These are phyloP conservation scores for Russula earlei DNA, from an alignment of 768 basidiomycete species.

Conservation along the genomic window DNA sequence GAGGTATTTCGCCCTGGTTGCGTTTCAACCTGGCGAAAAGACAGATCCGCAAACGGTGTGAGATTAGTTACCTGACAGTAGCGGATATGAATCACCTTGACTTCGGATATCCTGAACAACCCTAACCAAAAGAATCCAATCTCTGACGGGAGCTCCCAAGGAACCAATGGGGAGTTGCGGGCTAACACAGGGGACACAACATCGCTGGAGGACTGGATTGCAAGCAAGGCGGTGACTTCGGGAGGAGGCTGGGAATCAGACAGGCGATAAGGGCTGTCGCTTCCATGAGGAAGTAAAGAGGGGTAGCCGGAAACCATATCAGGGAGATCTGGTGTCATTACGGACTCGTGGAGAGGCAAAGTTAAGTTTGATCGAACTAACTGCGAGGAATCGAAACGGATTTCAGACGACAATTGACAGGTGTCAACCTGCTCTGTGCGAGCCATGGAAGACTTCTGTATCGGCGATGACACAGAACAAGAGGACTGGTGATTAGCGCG, in stretches of 20 bases:
- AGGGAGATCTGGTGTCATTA: not conserved
- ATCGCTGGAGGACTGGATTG: not conserved
- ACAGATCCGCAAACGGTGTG: not conserved
- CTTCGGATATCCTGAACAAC: constrained; percentile 9
- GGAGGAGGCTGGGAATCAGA: constrained; percentile 7
- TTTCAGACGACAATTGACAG: not conserved
- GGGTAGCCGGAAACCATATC: not conserved
- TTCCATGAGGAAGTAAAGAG: not conserved
- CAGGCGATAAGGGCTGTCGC: not conserved
- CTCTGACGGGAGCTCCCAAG: constrained; percentile 16
- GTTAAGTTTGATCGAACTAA: not conserved
- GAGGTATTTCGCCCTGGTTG: not conserved
- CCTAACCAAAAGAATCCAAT: constrained; percentile 18
- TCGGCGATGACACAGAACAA: not conserved
- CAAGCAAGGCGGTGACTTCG: constrained; percentile 6
- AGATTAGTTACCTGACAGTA: not conserved
- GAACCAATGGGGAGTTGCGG: constrained; percentile 16
- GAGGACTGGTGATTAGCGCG: not conserved
- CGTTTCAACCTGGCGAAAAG: constrained; percentile 7
- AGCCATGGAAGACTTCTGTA: not conserved
- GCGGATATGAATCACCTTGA: constrained; percentile 10
- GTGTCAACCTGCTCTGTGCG: not conserved
- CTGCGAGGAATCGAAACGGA: not conserved
- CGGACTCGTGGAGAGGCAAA: not conserved
- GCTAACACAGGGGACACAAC: constrained; percentile 9